Evolutionary conservation across 768 basidiomycete genomes (phyloP).

Genomic region (Hypholoma fasciculare): DNA sequence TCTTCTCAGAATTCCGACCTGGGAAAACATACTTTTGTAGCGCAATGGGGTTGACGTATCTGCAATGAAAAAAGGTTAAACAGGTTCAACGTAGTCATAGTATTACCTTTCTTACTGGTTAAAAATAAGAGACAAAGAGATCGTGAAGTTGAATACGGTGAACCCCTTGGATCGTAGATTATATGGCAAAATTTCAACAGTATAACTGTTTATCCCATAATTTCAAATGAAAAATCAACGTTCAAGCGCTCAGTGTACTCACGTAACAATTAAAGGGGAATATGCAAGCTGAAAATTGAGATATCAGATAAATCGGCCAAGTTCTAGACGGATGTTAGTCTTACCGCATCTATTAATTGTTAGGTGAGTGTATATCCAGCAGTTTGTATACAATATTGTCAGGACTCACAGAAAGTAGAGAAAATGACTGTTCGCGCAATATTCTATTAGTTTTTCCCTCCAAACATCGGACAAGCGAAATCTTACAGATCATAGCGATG

Average conservation of each 20-base stretch:
- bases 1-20: background rate
- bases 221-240: too few relatives aligned
- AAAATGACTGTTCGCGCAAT: conserved; percentile 5
- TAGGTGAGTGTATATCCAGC: background rate
- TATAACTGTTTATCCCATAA: conserved; percentile 17
- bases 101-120: conserved; percentile 43
- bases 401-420: conserved; percentile 9
- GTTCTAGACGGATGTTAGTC: background rate
- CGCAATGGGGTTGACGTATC: conserved; percentile 50
- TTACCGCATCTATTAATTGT: background rate
- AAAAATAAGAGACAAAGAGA: conserved; percentile 64
- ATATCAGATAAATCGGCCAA: background rate
- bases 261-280: conserved; percentile 33
- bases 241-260: conserved; percentile 2
- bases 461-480: background rate
- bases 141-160: conserved; percentile 59
- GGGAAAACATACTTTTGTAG: conserved; percentile 32
- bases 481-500: conserved; percentile 43
- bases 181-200: conserved; percentile 29
- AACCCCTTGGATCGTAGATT: conserved; percentile 67
- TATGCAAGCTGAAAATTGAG: conserved; percentile 24
- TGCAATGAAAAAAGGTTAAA: background rate
- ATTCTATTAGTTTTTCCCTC: background rate
- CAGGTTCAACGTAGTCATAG: background rate
- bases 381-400: too few relatives aligned